A percentile compares a stretch with the other conserved stretches of the same genome.
Evolutionary conservation across 2,329 filamentous ascomycete species (phyloP).

Genomic region (Cercospora janseana): DNA sequence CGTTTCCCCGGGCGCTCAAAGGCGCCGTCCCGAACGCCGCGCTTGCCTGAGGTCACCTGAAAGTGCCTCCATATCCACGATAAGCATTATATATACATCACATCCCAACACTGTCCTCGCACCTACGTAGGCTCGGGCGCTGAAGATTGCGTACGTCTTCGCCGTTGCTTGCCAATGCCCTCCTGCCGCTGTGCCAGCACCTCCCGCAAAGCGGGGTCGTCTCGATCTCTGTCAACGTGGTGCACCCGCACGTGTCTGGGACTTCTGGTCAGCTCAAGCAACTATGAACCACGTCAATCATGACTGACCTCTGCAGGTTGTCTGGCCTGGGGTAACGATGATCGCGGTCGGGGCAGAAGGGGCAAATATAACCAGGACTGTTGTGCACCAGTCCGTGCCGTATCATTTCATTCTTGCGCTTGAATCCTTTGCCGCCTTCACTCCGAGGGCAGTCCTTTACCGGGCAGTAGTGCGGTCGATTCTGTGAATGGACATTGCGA

Average conservation of each 20-base stretch:
- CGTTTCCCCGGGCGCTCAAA: neutral
- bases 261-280: constrained; percentile 2
- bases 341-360: constrained; percentile 89
- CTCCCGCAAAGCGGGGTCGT: constrained; percentile 75
- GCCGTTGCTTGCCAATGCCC: constrained; percentile 73
- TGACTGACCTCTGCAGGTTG: constrained; percentile 80
- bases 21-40: neutral
- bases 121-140: neutral
- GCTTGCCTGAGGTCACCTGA: constrained; percentile 2
- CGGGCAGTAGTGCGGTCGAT: constrained; percentile 63
- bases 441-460: constrained; percentile 57
- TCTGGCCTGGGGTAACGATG: constrained; percentile 94
- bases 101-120: neutral
- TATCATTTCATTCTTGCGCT: constrained; percentile 69
- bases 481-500: constrained; percentile 64
- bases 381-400: constrained; percentile 85
- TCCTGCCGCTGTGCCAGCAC: constrained; percentile 84
- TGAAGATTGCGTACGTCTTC: constrained; percentile 55
- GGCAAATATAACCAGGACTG: constrained; percentile 92
- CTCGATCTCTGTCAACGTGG: constrained; percentile 84
- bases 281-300: neutral
- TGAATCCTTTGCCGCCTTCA: constrained; percentile 66
- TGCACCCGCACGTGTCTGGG: constrained; percentile 89
- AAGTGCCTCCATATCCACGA: neutral
- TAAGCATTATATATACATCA: constrained; percentile 7